phyloP scores from a whole-genome alignment of 2,329 filamentous ascomycete genomes.

The Verticillium nubilum region DNA sequence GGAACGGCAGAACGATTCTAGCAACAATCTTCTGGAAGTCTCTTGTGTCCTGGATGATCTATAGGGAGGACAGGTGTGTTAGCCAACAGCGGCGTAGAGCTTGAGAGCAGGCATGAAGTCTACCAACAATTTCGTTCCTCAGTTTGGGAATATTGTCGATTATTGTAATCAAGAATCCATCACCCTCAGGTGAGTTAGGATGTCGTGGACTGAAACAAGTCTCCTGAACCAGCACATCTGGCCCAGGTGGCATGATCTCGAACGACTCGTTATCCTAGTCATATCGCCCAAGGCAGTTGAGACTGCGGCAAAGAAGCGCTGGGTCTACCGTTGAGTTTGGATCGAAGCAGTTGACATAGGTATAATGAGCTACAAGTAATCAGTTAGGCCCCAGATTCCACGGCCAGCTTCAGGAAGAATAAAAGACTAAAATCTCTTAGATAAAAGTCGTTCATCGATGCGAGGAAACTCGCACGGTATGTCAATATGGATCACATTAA shows the following conservation, averaged over 20 bases:
- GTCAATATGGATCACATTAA: conserved; percentile 24
- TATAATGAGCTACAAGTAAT: conserved; percentile 23
- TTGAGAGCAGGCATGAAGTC: no score
- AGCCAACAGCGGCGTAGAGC: no score
- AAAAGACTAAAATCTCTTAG: conserved; percentile 21
- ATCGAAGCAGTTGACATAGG: conserved; percentile 33
- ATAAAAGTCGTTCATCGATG: conserved; percentile 36
- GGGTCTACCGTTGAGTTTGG: conserved; percentile 5
- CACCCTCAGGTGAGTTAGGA: conserved; percentile 26
- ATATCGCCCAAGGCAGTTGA: conserved; percentile 9
- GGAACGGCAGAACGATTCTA: not conserved
- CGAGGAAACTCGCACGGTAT: conserved; percentile 36
- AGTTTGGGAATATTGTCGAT: conserved; percentile 15
- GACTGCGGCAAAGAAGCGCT: conserved; percentile 1
- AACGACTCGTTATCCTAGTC: not conserved
- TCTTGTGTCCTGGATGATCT: not conserved
- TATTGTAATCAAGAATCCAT: conserved; percentile 30
- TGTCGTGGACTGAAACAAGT: conserved; percentile 32
- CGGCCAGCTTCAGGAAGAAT: not conserved
- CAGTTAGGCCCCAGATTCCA: conserved; percentile 14
- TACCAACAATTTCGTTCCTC: conserved; percentile 27
- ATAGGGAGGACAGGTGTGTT: not conserved
- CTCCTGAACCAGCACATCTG: conserved; percentile 31
- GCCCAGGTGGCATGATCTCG: conserved; percentile 21
- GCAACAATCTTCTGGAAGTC: not conserved